Base-by-base conservation (phyloP, 345 rosid genomes). In the Carallia pectinifolia region DNA sequence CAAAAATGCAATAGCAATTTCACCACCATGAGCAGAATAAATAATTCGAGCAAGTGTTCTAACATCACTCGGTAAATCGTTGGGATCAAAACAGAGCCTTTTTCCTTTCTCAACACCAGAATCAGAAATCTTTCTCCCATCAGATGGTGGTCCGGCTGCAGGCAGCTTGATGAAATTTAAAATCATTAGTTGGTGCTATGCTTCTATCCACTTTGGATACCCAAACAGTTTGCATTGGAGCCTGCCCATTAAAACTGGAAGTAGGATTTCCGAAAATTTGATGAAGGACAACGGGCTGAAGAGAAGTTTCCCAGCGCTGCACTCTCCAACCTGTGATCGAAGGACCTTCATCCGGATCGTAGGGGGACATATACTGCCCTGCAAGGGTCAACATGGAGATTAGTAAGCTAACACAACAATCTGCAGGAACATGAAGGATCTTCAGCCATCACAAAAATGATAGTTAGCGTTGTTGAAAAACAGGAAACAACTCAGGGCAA, bases 311-410 rank as follows among this genome's bases (percentile, higher is more conserved):
- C 98, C 99, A 95, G 52, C 98, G 98, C 77, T 95, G 99, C 77
- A 95, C 93, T 79, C 98, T 89, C 99, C 97, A 92, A 44, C 99
- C 98, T 59, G 97, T 95, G 70, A 95, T 95, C 67, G 98, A 90
- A 87, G 98, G 99, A 68, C 99, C 99, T 81, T 95, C 99, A 76
- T 92, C 99, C 54, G 99, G 99, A 86, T 92, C 99, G 76, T 89
- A 92, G 19, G 98, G 99, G 58, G 99, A 95, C 99, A 95, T 92
- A 76, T 92, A 92, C 81, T 95, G 96, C 76, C 98, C 98, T 95
- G 90, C 78, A 77, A 47, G 64, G 31, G 56, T 53, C 37, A 71
- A 60, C 74, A 36, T 65, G 69, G 53, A 19, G 60, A 69, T 27
- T 27, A 62, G 18, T 47, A 68, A 16, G 18, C 29, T 23, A 63